Evolutionary conservation across 306 rosid species (phyloP).

Genomic region (Bauhinia variegata): DNA sequence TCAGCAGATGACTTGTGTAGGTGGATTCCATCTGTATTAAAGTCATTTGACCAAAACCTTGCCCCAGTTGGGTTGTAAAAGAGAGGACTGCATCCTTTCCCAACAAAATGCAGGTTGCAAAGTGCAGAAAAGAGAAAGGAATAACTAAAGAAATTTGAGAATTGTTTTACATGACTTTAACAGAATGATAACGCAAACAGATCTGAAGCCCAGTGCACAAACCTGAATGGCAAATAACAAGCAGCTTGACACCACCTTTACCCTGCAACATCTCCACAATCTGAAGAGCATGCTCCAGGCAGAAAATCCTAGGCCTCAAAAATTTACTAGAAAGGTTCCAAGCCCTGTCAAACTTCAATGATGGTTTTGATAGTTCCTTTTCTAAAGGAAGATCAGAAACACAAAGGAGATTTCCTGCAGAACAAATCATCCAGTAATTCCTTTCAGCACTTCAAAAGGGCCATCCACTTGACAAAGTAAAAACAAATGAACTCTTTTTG

Average conservation of each 20-base stretch:
- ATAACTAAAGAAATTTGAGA: slow-evolving; percentile 29
- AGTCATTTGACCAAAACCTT: slow-evolving; percentile 26
- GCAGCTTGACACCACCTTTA: slow-evolving; percentile 88
- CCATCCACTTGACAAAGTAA: slow-evolving; percentile 20
- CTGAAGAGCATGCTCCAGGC: slow-evolving; percentile 89
- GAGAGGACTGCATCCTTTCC: slow-evolving; percentile 26
- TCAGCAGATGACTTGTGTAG: slow-evolving; percentile 20
- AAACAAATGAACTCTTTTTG: not conserved
- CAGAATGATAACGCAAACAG: slow-evolving; percentile 17
- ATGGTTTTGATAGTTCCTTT: slow-evolving; percentile 47
- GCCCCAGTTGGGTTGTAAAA: slow-evolving; percentile 22
- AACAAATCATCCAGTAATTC: slow-evolving; percentile 41
- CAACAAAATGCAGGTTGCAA: not conserved
- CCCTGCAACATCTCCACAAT: slow-evolving; percentile 74
- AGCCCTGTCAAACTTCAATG: slow-evolving; percentile 41
- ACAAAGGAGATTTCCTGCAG: slow-evolving; percentile 49
- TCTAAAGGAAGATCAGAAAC: slow-evolving; percentile 47
- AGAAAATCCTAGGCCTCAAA: slow-evolving; percentile 90
- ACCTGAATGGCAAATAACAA: slow-evolving; percentile 98
- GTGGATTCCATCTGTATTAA: slow-evolving; percentile 25
- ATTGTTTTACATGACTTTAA: slow-evolving; percentile 3
- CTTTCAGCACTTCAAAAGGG: slow-evolving; percentile 35
- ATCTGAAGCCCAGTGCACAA: slow-evolving; percentile 29
- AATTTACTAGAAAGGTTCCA: slow-evolving; percentile 63
- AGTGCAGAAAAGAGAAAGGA: too few species aligned